A percentile compares a stretch with the other conserved stretches of the same genome.
These are phyloP conservation scores for Usnea hakonensis DNA, from an alignment of 495 filamentous ascomycete species.

Conservation along the genomic window DNA sequence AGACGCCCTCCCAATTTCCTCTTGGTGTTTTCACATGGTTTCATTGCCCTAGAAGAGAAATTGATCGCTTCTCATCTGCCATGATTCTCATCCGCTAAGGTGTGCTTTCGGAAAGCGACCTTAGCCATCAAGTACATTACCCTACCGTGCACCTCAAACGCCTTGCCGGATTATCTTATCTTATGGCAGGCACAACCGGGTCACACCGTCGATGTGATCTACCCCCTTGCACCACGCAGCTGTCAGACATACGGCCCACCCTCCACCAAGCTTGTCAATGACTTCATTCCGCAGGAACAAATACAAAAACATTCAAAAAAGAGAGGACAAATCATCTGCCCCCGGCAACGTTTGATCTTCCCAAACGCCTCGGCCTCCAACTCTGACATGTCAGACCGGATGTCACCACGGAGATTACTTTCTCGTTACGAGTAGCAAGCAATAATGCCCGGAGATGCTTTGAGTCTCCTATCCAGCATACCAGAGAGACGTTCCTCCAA, in stretches of 20 bases:
- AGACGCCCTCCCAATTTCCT: too few relatives aligned
- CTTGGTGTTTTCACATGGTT: too few relatives aligned
- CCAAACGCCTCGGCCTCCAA: not conserved
- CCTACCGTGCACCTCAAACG: not conserved
- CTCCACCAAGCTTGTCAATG: not conserved
- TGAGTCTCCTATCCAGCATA: conserved; percentile 14
- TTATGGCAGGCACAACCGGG: not conserved
- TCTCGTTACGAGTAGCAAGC: too few relatives aligned
- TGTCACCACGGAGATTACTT: not conserved
- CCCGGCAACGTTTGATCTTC: not conserved
- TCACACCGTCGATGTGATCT: not conserved
- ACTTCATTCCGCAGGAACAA: conserved; percentile 4
- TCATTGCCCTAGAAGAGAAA: too few relatives aligned
- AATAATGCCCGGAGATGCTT: conserved; percentile 8
- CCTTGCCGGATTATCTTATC: too few relatives aligned
- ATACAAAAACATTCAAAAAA: too few relatives aligned
- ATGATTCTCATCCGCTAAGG: too few relatives aligned
- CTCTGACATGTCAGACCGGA: not conserved
- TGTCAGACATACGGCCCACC: not conserved
- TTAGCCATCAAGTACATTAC: too few relatives aligned
- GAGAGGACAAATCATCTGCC: not conserved
- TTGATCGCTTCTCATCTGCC: not conserved
- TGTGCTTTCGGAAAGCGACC: not conserved
- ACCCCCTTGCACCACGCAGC: not conserved
- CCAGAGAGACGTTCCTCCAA: conserved; percentile 22